Base-by-base conservation (phyloP, 768 basidiomycete species). In the Symmetrospora coprosmae region DNA sequence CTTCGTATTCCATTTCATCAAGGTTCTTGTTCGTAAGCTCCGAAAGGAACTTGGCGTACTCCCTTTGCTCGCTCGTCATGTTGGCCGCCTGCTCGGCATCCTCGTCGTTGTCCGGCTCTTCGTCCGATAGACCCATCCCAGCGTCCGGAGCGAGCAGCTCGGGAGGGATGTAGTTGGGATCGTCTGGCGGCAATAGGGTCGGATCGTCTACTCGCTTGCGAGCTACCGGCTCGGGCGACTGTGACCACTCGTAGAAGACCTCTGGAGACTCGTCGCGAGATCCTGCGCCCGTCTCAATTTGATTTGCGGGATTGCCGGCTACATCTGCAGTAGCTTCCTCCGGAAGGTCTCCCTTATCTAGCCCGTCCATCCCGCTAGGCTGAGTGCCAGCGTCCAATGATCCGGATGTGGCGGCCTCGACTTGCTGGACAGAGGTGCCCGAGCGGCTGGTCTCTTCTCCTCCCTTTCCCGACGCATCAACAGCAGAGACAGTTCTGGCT, bases 41-140 rank as follows among this genome's bases (percentile, higher is more conserved):
- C 0, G 91, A 87, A 61, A 96, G 73, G 68, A 97, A 92, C 9
- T 80, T 79, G n/a, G 84, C 90, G 74, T 90, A 97, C 69, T 90
- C 88, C 41, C 84, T 72, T 45, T 72, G 68, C 55, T 75, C 75
- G 2, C 66, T 71, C 28, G 67, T 66, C 64, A 75, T 68, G 53
- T 73, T 72, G n/a, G 61, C 68, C 2, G 68, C 81, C 66, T 84
- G 85, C 72, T 91, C 86, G 0, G 79, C 82, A 40, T 79, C 79
- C 77, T 89, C 85, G 71, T 90, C 88, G 31, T 87, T 78, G n/a
- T 82, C 85, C 1, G 84, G 82, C 65, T 91, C 88, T 79, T 73
- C 71, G 21, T 80, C 77, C 0, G 38, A 49, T 35, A 63, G 46
- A 61, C 35, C 68, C 66, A 28, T 64, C 40, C 78, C 78, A 23